These are phyloP conservation scores for Leccinum sublutescens DNA, from an alignment of 768 basidiomycete species.

Conservation along the genomic window DNA sequence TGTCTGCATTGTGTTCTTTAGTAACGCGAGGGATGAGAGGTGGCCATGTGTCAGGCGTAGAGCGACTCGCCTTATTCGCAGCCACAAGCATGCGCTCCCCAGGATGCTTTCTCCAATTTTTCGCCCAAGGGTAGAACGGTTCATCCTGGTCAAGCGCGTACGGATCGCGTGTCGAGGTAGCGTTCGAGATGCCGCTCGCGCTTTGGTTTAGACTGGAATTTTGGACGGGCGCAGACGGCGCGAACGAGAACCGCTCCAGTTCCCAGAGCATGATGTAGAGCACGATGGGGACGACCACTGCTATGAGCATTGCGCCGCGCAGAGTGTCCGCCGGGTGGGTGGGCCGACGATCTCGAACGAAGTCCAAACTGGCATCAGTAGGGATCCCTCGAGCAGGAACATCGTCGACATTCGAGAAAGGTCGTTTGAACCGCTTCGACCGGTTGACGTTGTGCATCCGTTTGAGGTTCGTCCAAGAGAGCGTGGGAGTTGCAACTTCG, in stretches of 20 bases:
- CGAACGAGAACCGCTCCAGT: conserved; percentile 15
- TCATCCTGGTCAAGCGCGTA: neutral
- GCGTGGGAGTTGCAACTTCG: no score
- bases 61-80: neutral
- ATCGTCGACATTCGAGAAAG: neutral
- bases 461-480: no score
- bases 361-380: neutral
- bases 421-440: no score
- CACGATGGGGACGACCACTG: conserved; percentile 18
- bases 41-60: conserved; percentile 24
- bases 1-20: conserved; percentile 17
- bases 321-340: conserved; percentile 2
- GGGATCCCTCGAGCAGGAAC: neutral
- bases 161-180: neutral
- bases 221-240: neutral
- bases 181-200: no score
- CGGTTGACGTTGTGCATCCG: no score
- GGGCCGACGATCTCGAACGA: conserved; percentile 3
- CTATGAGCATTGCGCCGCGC: conserved; percentile 15
- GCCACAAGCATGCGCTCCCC: neutral
- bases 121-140: neutral
- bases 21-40: conserved; percentile 36
- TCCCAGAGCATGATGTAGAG: conserved; percentile 26
- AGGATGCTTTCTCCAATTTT: neutral
- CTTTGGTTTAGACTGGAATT: neutral